Base-by-base conservation (phyloP, 1,284 basidiomycete genomes). In the Irpex sp. region DNA sequence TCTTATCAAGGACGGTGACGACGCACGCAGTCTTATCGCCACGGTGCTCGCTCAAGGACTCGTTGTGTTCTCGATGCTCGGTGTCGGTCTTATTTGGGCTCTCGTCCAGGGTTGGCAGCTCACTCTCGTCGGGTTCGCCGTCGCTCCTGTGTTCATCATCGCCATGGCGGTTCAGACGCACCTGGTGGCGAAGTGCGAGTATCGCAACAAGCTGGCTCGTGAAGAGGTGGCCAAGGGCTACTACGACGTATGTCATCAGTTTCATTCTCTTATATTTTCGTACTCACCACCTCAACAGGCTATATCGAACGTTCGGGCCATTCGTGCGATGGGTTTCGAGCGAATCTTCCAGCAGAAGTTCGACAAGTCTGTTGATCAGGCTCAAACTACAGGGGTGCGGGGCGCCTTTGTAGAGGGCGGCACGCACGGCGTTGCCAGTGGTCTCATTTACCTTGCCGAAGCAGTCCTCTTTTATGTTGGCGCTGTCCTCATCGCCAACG, bases 391-490 rank as follows among this genome's bases (percentile, higher is more conserved):
- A 17, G 96, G 94, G 4, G 81, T 91, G 61, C 81, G 81, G 11
- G 89, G 93, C 9, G 94, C 92, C 1, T 91, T 93, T 70, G 83
- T 92, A 26, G 87, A 94, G 66, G 94, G 95, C 4, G 88, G 93
- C 70, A 92, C 93, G 0, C 88, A 88, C 64, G 94, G 93, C 17
- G 79, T 95, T 17, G 86, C 89, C 5, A 90, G 88, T 58, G 90
- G 88, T 1, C 78, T 97, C 63, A 95, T 95, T 59, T 95, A 97
- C 72, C 82, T 94, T 39, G 88, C 92, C 0, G 92, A 97, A 75
- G 96, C 94, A 0, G 79, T 97, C 8, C 81, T 98, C 61, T 97
- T 97, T 78, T 97, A 91, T 70, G 88, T 95, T 57, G 94, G 94
- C 46, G 92, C 94, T 0, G 77, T 92, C 36, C 85, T 98, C 66